phyloP scores from a whole-genome alignment of 2,329 filamentous ascomycete genomes.

The Thermochaetoides dissita region DNA sequence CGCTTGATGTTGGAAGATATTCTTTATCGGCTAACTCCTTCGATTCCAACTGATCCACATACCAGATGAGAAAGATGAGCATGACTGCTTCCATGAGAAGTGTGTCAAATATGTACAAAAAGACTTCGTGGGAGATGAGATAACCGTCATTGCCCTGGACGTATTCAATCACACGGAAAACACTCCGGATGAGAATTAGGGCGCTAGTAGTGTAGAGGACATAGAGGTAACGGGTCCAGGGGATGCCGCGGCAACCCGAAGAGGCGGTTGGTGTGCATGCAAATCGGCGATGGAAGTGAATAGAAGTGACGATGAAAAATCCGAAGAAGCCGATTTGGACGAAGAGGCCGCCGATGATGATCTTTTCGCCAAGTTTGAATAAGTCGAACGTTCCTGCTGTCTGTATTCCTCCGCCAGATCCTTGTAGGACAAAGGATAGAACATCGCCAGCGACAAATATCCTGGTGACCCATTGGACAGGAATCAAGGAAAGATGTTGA shows the following conservation, averaged over 20 bases:
- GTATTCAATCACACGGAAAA: conserved; percentile 36
- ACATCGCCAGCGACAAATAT: conserved; percentile 22
- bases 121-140: conserved; percentile 26
- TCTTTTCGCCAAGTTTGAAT: conserved; percentile 26
- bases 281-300: conserved; percentile 4
- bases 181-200: conserved; percentile 30
- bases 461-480: conserved; percentile 16
- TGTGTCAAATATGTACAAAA: conserved; percentile 31
- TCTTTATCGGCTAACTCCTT: no score
- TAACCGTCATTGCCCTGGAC: conserved; percentile 26
- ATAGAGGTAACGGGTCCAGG: conserved; percentile 19
- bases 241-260: background rate
- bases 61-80: conserved; percentile 18
- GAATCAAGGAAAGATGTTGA: no score
- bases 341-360: conserved; percentile 39
- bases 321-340: conserved; percentile 43
- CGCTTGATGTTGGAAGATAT: no score
- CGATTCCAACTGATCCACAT: background rate
- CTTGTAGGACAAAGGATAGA: conserved; percentile 19
- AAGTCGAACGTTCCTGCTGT: conserved; percentile 14
- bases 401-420: conserved; percentile 18
- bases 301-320: conserved; percentile 16
- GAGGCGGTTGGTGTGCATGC: background rate
- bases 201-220: conserved; percentile 20
- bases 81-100: conserved; percentile 27